A percentile compares a stretch with the other conserved stretches of the same genome.
Conservation (phyloP, 495 filamentous ascomycete genomes). For the Chaetomium fimeti region DNA sequence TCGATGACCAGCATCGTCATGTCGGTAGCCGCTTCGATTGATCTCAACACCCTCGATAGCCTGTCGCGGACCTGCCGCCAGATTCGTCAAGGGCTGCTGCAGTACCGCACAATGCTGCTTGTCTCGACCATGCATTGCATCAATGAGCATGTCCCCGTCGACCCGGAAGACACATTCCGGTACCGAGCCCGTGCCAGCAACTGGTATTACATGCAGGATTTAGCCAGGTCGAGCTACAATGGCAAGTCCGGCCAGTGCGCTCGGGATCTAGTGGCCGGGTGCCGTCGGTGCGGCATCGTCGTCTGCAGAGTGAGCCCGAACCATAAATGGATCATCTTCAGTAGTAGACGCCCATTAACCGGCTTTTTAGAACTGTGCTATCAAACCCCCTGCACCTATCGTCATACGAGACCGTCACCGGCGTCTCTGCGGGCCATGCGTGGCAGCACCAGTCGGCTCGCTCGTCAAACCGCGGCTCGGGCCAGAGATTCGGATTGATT, state of each 20-base stretch:
- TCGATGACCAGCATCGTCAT: slow-evolving; percentile 63
- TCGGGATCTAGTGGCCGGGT: slow-evolving; percentile 78
- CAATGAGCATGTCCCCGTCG: slow-evolving; percentile 58
- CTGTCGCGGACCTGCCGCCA: slow-evolving; percentile 78
- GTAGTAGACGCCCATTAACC: not conserved
- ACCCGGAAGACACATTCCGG: slow-evolving; percentile 49
- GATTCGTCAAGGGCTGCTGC: slow-evolving; percentile 69
- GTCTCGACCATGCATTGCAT: slow-evolving; percentile 73
- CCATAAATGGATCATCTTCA: no score
- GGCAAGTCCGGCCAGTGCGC: slow-evolving; percentile 75
- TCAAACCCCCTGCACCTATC: slow-evolving; percentile 65
- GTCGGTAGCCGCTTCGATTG: slow-evolving; percentile 68
- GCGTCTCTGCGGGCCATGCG: slow-evolving; percentile 72
- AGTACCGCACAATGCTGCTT: slow-evolving; percentile 69
- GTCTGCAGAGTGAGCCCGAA: slow-evolving; percentile 70
- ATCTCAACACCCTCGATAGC: slow-evolving; percentile 80
- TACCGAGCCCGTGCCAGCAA: slow-evolving; percentile 52
- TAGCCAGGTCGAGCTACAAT: slow-evolving; percentile 36
- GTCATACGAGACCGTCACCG: slow-evolving; percentile 68
- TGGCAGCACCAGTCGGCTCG: slow-evolving; percentile 58
- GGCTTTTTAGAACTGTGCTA: slow-evolving; percentile 70
- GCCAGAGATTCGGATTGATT: slow-evolving; percentile 31
- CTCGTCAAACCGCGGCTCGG: slow-evolving; percentile 39
- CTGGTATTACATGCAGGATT: slow-evolving; percentile 53
- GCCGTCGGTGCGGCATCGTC: slow-evolving; percentile 69